Conservation (phyloP, 192 early-diverging fungal genomes). For the Linnemannia zychae region DNA sequence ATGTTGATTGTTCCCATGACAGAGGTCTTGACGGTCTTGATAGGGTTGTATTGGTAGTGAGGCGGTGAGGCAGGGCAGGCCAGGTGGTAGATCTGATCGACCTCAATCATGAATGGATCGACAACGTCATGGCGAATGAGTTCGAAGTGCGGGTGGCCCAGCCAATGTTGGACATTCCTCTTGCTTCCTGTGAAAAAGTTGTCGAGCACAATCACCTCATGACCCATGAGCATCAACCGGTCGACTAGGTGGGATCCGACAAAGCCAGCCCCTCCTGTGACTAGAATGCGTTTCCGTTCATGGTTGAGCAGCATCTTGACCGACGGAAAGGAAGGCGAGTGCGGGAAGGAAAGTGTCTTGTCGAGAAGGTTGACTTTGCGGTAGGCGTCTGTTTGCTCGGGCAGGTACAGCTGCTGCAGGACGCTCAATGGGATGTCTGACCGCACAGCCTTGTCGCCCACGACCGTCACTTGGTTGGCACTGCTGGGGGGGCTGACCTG, state of each 20-base stretch:
- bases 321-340: constrained; percentile 64
- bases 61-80: constrained; percentile 90
- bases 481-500: neutral
- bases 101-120: constrained; percentile 86
- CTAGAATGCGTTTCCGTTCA: constrained; percentile 79
- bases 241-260: constrained; percentile 89
- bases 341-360: constrained; percentile 62
- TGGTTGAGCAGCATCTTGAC: constrained; percentile 66
- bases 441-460: constrained; percentile 46
- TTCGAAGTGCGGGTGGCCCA: constrained; percentile 87
- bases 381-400: constrained; percentile 24
- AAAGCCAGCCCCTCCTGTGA: constrained; percentile 92
- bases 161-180: constrained; percentile 85
- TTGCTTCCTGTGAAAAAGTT: constrained; percentile 88
- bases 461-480: constrained; percentile 23
- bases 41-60: constrained; percentile 90
- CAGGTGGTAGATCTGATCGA: constrained; percentile 89
- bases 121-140: constrained; percentile 87
- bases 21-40: constrained; percentile 88
- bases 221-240: constrained; percentile 84
- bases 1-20: constrained; percentile 92
- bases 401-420: constrained; percentile 49
- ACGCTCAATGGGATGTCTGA: constrained; percentile 37
- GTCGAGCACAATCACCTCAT: constrained; percentile 84
- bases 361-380: constrained; percentile 29